These are phyloP conservation scores for Candida hungchunana DNA, from an alignment of 805 yeast species.

Conservation along the genomic window DNA sequence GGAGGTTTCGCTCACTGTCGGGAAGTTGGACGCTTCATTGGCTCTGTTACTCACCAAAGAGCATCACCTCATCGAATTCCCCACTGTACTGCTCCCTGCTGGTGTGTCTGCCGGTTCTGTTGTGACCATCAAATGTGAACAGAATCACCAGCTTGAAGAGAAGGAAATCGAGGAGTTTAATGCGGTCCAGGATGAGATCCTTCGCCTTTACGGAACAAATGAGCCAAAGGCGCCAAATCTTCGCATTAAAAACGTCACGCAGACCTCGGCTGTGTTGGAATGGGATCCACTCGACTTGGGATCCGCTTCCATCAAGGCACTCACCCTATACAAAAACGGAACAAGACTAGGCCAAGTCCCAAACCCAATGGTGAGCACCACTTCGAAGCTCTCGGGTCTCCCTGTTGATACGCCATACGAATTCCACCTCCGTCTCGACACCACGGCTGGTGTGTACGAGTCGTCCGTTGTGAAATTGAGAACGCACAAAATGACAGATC, in stretches of 20 bases:
- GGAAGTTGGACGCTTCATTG: conserved; percentile 91
- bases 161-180: conserved; percentile 57
- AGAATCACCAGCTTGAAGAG: conserved; percentile 63
- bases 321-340: conserved; percentile 70
- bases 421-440: conserved; percentile 75
- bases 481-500: conserved; percentile 95
- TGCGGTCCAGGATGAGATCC: conserved; percentile 66
- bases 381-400: conserved; percentile 86
- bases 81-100: conserved; percentile 88
- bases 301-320: conserved; percentile 70
- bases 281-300: conserved; percentile 90
- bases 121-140: conserved; percentile 78
- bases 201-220: conserved; percentile 64
- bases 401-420: conserved; percentile 79
- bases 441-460: conserved; percentile 82
- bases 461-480: conserved; percentile 66
- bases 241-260: conserved; percentile 74
- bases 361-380: conserved; percentile 68
- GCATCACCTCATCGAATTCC: conserved; percentile 93
- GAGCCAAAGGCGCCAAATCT: conserved; percentile 71
- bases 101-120: conserved; percentile 91
- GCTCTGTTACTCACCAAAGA: conserved; percentile 86
- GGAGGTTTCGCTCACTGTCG: conserved; percentile 90
- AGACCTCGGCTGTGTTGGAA: conserved; percentile 89
- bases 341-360: conserved; percentile 78